These are phyloP conservation scores for Phytophthora nicotianae DNA, from an alignment of 352 stramenopile species.

Conservation along the genomic window DNA sequence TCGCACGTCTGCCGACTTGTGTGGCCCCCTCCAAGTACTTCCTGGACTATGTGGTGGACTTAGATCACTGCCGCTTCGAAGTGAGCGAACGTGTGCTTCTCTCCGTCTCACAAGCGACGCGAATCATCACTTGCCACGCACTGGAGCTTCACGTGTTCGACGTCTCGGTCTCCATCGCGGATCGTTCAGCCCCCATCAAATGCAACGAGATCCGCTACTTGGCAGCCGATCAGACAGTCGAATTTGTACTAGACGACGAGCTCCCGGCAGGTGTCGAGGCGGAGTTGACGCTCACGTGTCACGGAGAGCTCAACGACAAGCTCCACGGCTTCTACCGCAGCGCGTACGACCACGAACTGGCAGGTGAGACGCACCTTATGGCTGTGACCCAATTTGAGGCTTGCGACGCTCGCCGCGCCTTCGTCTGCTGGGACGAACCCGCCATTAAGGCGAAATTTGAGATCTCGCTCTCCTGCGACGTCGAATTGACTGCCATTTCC, in stretches of 20 bases:
- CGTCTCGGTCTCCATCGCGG: constrained; percentile 53
- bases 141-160: constrained; percentile 92
- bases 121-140: constrained; percentile 91
- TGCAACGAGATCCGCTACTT: constrained; percentile 67
- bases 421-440: constrained; percentile 98
- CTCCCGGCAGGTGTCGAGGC: constrained; percentile 42
- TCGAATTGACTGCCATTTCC: constrained; percentile 90
- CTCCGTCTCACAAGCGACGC: constrained; percentile 62
- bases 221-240: constrained; percentile 56
- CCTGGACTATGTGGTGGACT: constrained; percentile 80
- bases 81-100: constrained; percentile 68
- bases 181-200: constrained; percentile 34
- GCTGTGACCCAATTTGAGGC: constrained; percentile 89
- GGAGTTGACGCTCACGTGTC: constrained; percentile 54
- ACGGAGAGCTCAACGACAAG: constrained; percentile 90
- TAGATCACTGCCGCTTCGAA: constrained; percentile 76
- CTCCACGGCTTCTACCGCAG: constrained; percentile 97
- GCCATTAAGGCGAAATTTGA: constrained; percentile 96
- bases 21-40: constrained; percentile 73
- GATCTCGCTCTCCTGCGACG: constrained; percentile 91
- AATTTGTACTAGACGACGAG: constrained; percentile 52
- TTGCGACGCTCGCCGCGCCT: constrained; percentile 92
- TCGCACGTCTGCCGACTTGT: constrained; percentile 66
- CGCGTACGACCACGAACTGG: constrained; percentile 90
- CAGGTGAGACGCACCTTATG: constrained; percentile 94